Percentiles rank a stretch among this genome's conserved stretches.
Evolutionary conservation across 306 rosid genomes (phyloP).

Genomic region (Sicyos baderoa): DNA sequence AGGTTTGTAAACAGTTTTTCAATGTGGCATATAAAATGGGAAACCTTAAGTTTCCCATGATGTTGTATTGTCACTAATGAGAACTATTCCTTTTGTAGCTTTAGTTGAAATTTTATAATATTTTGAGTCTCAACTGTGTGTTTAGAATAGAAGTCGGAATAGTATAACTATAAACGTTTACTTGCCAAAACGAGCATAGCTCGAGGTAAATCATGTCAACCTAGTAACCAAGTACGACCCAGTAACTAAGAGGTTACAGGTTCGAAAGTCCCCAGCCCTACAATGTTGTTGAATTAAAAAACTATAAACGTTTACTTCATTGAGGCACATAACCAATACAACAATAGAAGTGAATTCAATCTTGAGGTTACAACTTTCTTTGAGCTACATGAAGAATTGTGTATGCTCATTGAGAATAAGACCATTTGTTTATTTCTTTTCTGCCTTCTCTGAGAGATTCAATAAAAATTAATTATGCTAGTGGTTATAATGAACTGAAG

Average conservation of each 20-base stretch:
- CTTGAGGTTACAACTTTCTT: background rate
- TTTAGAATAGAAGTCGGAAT: too few species aligned
- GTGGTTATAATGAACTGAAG: background rate
- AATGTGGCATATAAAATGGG: slow-evolving; percentile 44
- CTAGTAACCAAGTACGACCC: too few species aligned
- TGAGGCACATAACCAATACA: slow-evolving; percentile 3
- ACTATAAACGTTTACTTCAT: background rate
- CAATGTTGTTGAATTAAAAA: too few species aligned
- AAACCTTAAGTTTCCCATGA: slow-evolving; percentile 31
- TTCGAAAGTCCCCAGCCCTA: too few species aligned
- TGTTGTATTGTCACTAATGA: slow-evolving; percentile 31
- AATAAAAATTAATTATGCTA: too few species aligned
- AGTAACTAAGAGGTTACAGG: too few species aligned
- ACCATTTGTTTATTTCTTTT: background rate
- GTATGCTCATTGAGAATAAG: background rate
- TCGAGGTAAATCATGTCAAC: too few species aligned
- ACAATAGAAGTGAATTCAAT: slow-evolving; percentile 1
- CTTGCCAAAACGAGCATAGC: too few species aligned
- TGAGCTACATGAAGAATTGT: background rate
- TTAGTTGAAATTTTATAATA: slow-evolving; percentile 19
- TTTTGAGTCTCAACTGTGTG: slow-evolving; percentile 19
- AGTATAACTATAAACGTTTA: too few species aligned
- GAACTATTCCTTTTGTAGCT: slow-evolving; percentile 31
- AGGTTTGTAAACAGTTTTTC: slow-evolving; percentile 64
- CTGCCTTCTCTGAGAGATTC: background rate